Evolutionary conservation across 2,329 filamentous ascomycete genomes (phyloP).

Genomic region (Trichoderma brevicompactum): DNA sequence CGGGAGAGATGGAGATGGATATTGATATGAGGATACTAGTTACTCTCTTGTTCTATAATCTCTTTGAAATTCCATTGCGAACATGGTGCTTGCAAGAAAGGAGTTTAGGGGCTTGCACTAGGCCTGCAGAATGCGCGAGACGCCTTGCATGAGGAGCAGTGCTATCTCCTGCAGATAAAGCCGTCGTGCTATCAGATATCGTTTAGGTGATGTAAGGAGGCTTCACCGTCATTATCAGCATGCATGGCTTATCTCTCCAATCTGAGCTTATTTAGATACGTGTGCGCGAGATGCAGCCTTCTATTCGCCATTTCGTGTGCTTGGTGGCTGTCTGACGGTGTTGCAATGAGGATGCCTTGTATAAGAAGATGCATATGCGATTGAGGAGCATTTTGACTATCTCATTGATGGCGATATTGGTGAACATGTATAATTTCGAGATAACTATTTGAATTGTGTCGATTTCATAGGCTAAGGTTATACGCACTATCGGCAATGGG

Average conservation of each 20-base stretch:
- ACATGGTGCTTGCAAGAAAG: not conserved
- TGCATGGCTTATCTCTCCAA: not conserved
- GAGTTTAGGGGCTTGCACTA: not conserved
- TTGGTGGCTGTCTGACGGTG: not conserved
- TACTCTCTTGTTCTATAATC: no score
- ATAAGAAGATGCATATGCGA: not conserved
- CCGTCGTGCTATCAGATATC: not conserved
- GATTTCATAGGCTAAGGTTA: no score
- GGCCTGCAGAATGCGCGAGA: not conserved
- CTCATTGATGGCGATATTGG: not conserved
- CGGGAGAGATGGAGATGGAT: not conserved
- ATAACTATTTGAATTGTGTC: no score
- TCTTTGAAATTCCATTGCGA: no score
- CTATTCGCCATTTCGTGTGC: not conserved
- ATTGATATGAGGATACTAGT: no score
- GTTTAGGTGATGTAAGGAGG: no score
- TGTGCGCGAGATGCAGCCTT: not conserved
- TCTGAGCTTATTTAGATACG: not conserved
- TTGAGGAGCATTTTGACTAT: no score
- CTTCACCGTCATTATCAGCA: conserved; percentile 2
- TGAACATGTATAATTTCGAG: no score
- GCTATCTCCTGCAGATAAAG: conserved; percentile 12
- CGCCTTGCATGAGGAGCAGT: not conserved
- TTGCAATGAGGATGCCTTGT: not conserved
- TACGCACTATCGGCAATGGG: no score